A percentile compares a stretch with the other conserved stretches of the same genome.
These are phyloP conservation scores for Fusarium subglutinans DNA, from an alignment of 2,329 filamentous ascomycete species.

Conservation along the genomic window DNA sequence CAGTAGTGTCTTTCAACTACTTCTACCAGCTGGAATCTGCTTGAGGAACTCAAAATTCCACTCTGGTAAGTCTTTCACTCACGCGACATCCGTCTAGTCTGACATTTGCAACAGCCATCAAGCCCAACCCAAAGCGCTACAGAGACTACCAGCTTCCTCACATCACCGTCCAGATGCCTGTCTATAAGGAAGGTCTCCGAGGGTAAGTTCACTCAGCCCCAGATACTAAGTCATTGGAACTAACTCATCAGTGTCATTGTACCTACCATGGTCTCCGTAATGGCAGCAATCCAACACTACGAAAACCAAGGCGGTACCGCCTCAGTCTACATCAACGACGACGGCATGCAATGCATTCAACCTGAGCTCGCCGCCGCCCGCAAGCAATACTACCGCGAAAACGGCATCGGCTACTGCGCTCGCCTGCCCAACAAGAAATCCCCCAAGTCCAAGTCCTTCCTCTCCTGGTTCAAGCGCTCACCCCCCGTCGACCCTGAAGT, in stretches of 20 bases:
- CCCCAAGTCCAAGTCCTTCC: slow-evolving; percentile 24
- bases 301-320: slow-evolving; percentile 71
- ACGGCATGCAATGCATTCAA: slow-evolving; percentile 71
- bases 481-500: slow-evolving; percentile 35
- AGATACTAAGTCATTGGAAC: no score
- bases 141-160: slow-evolving; percentile 52
- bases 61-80: slow-evolving; percentile 18
- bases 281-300: slow-evolving; percentile 67
- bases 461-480: slow-evolving; percentile 52
- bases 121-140: slow-evolving; percentile 41
- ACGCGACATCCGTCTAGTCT: background rate
- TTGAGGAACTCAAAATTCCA: slow-evolving; percentile 41
- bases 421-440: slow-evolving; percentile 56
- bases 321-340: slow-evolving; percentile 75
- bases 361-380: slow-evolving; percentile 58
- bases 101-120: slow-evolving; percentile 20
- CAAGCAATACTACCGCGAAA: slow-evolving; percentile 65
- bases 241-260: slow-evolving; percentile 53
- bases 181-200: slow-evolving; percentile 52
- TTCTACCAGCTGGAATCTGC: slow-evolving; percentile 39
- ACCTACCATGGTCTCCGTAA: slow-evolving; percentile 64
- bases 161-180: slow-evolving; percentile 57
- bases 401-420: slow-evolving; percentile 66
- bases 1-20: slow-evolving; percentile 37
- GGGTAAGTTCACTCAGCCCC: slow-evolving; percentile 1